Percentiles rank a stretch among this genome's conserved stretches.
These are phyloP conservation scores for Halophytophthora polymorphica DNA, from an alignment of 352 stramenopile species.

Conservation along the genomic window DNA sequence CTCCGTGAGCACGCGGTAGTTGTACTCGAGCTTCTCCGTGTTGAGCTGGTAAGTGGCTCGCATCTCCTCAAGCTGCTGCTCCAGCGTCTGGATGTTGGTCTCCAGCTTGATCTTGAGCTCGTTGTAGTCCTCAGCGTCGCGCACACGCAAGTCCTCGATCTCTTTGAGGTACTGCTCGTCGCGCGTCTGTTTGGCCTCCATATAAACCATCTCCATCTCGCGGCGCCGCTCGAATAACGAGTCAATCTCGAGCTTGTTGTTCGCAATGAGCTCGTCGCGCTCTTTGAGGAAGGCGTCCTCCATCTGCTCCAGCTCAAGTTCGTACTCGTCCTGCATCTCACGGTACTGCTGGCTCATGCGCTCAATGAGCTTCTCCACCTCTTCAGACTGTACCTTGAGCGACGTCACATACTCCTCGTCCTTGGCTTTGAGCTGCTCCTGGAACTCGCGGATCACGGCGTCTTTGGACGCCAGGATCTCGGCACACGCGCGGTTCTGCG, in stretches of 20 bases:
- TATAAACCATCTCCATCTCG: slow-evolving; percentile 93
- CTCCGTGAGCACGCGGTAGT: slow-evolving; percentile 94
- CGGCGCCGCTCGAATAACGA: slow-evolving; percentile 89
- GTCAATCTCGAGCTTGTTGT: slow-evolving; percentile 91
- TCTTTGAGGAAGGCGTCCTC: slow-evolving; percentile 93
- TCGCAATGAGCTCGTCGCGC: slow-evolving; percentile 84
- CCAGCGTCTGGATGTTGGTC: slow-evolving; percentile 94
- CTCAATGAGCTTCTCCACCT: slow-evolving; percentile 88
- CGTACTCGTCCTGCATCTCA: slow-evolving; percentile 93
- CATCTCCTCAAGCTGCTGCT: slow-evolving; percentile 96
- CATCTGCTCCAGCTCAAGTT: slow-evolving; percentile 91
- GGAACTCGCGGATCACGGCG: slow-evolving; percentile 85
- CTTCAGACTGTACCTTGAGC: slow-evolving; percentile 88
- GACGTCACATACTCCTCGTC: slow-evolving; percentile 94
- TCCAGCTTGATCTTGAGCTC: slow-evolving; percentile 97
- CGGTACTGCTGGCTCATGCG: slow-evolving; percentile 91
- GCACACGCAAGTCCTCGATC: slow-evolving; percentile 89
- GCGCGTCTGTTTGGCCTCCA: slow-evolving; percentile 89
- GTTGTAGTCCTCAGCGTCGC: slow-evolving; percentile 93
- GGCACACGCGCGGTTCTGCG: slow-evolving; percentile 83
- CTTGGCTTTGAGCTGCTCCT: slow-evolving; percentile 90
- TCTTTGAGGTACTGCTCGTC: slow-evolving; percentile 89
- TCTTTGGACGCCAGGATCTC: slow-evolving; percentile 92
- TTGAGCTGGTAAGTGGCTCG: slow-evolving; percentile 94
- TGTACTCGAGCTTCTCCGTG: slow-evolving; percentile 96